phyloP scores from a whole-genome alignment of 345 rosid species.

The Bruguiera parviflora region DNA sequence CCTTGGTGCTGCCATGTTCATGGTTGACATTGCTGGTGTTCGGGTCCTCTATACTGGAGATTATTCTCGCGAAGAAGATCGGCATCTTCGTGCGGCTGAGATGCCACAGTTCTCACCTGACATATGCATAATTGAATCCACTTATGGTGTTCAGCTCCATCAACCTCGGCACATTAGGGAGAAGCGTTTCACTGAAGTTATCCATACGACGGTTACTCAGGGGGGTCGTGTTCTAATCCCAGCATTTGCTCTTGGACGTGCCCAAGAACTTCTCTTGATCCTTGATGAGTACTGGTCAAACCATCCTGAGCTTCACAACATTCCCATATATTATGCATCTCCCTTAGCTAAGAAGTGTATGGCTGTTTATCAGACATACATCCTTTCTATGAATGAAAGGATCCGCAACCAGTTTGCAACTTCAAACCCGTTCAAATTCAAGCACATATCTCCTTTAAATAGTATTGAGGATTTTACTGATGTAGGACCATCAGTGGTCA shows the following conservation, averaged over 20 bases:
- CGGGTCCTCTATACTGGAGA: slow-evolving; percentile 93
- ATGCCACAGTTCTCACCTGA: slow-evolving; percentile 96
- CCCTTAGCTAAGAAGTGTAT: slow-evolving; percentile 96
- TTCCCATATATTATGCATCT: slow-evolving; percentile 91
- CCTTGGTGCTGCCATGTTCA: slow-evolving; percentile 98
- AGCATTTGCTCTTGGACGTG: slow-evolving; percentile 33
- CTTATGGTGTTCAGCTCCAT: slow-evolving; percentile 95
- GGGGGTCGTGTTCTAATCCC: slow-evolving; percentile 88
- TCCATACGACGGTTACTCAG: slow-evolving; percentile 78
- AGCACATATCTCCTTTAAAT: slow-evolving; percentile 72
- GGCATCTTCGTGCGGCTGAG: slow-evolving; percentile 96
- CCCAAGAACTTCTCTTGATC: slow-evolving; percentile 32
- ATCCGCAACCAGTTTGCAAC: slow-evolving; percentile 85
- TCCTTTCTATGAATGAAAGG: slow-evolving; percentile 91
- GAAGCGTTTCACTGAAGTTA: slow-evolving; percentile 91
- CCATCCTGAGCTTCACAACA: slow-evolving; percentile 83
- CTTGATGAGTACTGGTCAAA: slow-evolving; percentile 88
- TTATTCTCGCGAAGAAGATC: slow-evolving; percentile 90
- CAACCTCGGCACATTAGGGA: slow-evolving; percentile 81
- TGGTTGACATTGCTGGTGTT: slow-evolving; percentile 95
- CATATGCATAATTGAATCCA: slow-evolving; percentile 88
- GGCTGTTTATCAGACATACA: slow-evolving; percentile 95
- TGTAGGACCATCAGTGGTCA: slow-evolving; percentile 86
- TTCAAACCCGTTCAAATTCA: slow-evolving; percentile 91
- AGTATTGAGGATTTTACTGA: slow-evolving; percentile 85